phyloP scores from a whole-genome alignment of 768 basidiomycete genomes.

The Suillus hirtellus region DNA sequence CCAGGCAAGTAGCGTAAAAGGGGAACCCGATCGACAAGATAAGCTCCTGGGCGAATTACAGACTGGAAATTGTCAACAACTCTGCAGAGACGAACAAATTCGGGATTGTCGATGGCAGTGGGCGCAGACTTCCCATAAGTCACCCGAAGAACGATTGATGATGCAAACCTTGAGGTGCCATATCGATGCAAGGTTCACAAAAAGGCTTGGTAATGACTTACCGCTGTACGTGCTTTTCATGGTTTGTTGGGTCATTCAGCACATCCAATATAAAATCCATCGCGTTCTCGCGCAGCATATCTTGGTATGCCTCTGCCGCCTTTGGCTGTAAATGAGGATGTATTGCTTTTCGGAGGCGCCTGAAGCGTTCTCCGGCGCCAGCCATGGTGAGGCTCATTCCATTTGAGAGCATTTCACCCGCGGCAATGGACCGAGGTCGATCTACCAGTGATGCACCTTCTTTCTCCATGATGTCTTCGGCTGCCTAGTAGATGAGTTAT shows the following conservation, averaged over 20 bases:
- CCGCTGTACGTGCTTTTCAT: conserved; percentile 18
- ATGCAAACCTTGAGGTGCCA: not conserved
- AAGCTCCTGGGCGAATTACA: not conserved
- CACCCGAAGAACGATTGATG: not conserved
- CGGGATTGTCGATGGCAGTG: not conserved
- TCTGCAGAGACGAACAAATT: not conserved
- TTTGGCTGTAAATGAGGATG: not conserved
- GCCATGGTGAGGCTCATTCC: too few relatives aligned
- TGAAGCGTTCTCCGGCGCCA: not conserved
- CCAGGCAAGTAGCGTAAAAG: conserved; percentile 49
- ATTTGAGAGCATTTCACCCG: too few relatives aligned
- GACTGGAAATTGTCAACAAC: not conserved
- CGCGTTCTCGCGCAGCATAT: conserved; percentile 40
- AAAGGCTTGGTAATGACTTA: conserved; percentile 4
- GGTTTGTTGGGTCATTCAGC: conserved; percentile 16
- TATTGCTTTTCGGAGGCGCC: not conserved
- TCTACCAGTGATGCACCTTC: too few relatives aligned
- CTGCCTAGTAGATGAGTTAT: too few relatives aligned
- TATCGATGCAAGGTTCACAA: not conserved
- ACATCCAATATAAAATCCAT: conserved; percentile 21
- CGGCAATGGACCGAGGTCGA: too few relatives aligned
- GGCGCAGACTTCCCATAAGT: not conserved
- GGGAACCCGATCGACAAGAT: not conserved
- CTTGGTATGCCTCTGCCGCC: conserved; percentile 12
- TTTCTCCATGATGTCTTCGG: too few relatives aligned